Percentiles rank a stretch among this genome's conserved stretches.
These are phyloP conservation scores for Malassezia dermatis DNA, from an alignment of 1,284 basidiomycete species.

Conservation along the genomic window DNA sequence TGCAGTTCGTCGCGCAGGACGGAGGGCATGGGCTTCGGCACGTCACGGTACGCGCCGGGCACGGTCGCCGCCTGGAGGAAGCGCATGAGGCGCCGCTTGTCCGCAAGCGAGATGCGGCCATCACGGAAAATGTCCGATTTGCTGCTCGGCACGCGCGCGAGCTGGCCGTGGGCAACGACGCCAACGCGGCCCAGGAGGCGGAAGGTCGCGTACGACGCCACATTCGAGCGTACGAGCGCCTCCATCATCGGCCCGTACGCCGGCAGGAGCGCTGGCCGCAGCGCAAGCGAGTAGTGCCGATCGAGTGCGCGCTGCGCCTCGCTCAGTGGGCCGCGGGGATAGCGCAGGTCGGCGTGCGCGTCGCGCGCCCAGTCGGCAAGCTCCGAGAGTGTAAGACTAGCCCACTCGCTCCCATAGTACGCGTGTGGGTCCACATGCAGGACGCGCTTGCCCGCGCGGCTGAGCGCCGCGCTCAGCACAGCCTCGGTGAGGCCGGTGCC, in stretches of 20 bases:
- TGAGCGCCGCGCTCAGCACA: constrained; percentile 12
- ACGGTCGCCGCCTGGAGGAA: constrained; percentile 50
- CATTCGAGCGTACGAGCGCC: constrained; percentile 69
- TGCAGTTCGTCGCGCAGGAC: not conserved
- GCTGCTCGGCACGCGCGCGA: constrained; percentile 62
- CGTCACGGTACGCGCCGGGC: constrained; percentile 7
- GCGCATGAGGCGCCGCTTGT: constrained; percentile 86
- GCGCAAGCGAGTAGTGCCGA: constrained; percentile 68
- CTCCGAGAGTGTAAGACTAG: constrained; percentile 15
- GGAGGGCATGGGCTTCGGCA: constrained; percentile 1
- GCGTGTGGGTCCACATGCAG: constrained; percentile 7
- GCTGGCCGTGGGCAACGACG: constrained; percentile 10
- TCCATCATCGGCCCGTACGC: constrained; percentile 69
- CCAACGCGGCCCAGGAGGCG: constrained; percentile 60
- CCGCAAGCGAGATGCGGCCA: constrained; percentile 63
- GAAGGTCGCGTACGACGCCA: constrained; percentile 81
- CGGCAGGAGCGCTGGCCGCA: constrained; percentile 71
- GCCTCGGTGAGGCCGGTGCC: constrained; percentile 17
- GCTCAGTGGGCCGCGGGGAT: not conserved
- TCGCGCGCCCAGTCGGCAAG: constrained; percentile 2
- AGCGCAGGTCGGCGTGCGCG: not conserved
- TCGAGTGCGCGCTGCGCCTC: constrained; percentile 17
- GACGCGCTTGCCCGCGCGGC: constrained; percentile 11
- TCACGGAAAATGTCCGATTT: constrained; percentile 91
- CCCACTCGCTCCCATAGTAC: constrained; percentile 12